A percentile compares a stretch with the other conserved stretches of the same genome.
These are phyloP conservation scores for Mycena galopus DNA, from an alignment of 768 basidiomycete species.

Conservation along the genomic window DNA sequence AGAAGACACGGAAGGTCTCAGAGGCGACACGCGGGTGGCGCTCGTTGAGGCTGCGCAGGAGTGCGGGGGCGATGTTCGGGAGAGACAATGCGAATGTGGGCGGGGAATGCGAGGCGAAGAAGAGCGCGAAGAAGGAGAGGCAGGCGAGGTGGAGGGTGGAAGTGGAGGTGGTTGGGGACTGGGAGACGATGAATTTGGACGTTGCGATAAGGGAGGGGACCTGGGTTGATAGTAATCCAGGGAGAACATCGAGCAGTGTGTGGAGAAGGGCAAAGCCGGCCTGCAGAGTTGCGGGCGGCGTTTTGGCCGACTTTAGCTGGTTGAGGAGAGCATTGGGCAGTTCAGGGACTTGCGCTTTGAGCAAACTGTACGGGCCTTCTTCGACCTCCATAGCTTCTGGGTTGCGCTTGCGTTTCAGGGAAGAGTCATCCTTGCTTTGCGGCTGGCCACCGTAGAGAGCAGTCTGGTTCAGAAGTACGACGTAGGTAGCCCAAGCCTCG, in stretches of 20 bases:
- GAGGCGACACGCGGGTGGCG: constrained; percentile 91
- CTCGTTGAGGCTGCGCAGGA: constrained; percentile 82
- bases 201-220: constrained; percentile 73
- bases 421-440: constrained; percentile 64
- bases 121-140: constrained; percentile 86
- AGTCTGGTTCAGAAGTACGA: constrained; percentile 86
- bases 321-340: constrained; percentile 86
- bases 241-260: constrained; percentile 81
- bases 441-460: constrained; percentile 78
- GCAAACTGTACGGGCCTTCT: constrained; percentile 78
- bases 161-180: constrained; percentile 79
- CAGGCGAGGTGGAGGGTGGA: constrained; percentile 87
- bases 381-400: constrained; percentile 81
- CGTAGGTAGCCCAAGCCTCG: constrained; percentile 93
- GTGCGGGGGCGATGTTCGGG: constrained; percentile 76
- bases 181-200: constrained; percentile 73
- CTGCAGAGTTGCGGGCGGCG: constrained; percentile 81
- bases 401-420: constrained; percentile 81
- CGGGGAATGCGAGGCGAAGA: constrained; percentile 80
- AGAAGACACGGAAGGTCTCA: constrained; percentile 90
- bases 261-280: constrained; percentile 88
- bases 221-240: constrained; percentile 84
- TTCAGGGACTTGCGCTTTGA: constrained; percentile 81
- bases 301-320: constrained; percentile 88
- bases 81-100: constrained; percentile 71